Conservation (phyloP, 768 basidiomycete species). For the Fibroporia radiculosa region DNA sequence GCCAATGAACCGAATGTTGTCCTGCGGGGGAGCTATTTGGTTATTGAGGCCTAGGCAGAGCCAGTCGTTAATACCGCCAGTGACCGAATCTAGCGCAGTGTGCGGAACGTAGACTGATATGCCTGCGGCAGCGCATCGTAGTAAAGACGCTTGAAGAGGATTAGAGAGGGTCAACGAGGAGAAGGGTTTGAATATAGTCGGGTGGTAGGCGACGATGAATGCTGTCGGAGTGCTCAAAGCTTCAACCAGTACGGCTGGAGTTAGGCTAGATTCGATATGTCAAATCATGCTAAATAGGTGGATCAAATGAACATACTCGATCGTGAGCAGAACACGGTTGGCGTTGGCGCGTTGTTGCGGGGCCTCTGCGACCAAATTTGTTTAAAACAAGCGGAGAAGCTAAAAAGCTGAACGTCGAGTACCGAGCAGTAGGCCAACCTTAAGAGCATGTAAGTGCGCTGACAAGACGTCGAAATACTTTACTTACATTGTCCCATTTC, state of each 20-base stretch:
- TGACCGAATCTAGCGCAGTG: conserved; percentile 78
- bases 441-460: conserved; percentile 4
- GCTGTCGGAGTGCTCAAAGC: conserved; percentile 53
- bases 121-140: conserved; percentile 73
- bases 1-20: conserved; percentile 14
- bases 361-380: conserved; percentile 23
- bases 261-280: conserved; percentile 41
- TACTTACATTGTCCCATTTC: conserved; percentile 88
- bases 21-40: conserved; percentile 14
- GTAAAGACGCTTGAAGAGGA: conserved; percentile 72
- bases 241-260: conserved; percentile 62
- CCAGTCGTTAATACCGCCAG: conserved; percentile 89
- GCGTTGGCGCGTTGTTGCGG: conserved; percentile 24
- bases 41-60: conserved; percentile 38
- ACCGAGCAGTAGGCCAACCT: conserved; percentile 28
- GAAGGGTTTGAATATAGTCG: conserved; percentile 72
- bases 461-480: not conserved
- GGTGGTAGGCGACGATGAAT: conserved; percentile 78
- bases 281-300: not conserved
- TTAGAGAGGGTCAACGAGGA: conserved; percentile 70
- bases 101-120: conserved; percentile 87
- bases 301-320: conserved; percentile 28
- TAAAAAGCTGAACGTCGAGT: not conserved
- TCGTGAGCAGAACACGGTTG: conserved; percentile 31
- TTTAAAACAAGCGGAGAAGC: not conserved